Evolutionary conservation across 495 filamentous ascomycete species (phyloP).

Genomic region (Trichoderma gamsii): DNA sequence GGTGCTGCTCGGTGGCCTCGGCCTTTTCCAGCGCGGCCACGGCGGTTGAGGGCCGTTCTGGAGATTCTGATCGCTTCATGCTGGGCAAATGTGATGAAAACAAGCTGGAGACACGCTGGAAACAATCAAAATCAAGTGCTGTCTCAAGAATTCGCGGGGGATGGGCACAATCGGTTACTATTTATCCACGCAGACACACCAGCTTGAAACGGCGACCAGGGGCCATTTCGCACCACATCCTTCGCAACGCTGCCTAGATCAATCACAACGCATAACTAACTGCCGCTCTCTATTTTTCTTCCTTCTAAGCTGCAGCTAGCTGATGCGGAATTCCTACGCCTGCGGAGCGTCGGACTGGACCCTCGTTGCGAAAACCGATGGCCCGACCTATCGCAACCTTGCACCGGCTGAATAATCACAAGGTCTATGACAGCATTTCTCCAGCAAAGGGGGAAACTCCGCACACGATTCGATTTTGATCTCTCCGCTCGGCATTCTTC

Average conservation of each 20-base stretch:
- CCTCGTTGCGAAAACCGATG: constrained; percentile 1
- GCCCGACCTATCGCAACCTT: neutral
- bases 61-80: neutral
- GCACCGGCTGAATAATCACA: neutral
- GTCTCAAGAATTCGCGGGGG: neutral
- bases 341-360: constrained; percentile 8
- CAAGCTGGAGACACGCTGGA: neutral
- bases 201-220: too few species aligned
- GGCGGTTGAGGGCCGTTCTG: neutral
- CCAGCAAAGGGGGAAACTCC: constrained; percentile 2
- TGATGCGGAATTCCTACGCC: neutral
- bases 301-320: neutral
- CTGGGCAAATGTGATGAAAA: neutral
- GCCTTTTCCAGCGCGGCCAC: constrained; percentile 2
- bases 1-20: neutral
- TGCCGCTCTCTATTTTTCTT: neutral
- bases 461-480: neutral
- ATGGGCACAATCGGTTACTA: too few species aligned
- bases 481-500: too few species aligned
- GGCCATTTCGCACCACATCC: too few species aligned
- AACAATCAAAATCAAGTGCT: neutral
- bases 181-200: too few species aligned
- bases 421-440: neutral
- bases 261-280: neutral
- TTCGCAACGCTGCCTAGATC: too few species aligned